phyloP scores from a whole-genome alignment of 2,329 filamentous ascomycete genomes.

The Fusarium beomiforme region DNA sequence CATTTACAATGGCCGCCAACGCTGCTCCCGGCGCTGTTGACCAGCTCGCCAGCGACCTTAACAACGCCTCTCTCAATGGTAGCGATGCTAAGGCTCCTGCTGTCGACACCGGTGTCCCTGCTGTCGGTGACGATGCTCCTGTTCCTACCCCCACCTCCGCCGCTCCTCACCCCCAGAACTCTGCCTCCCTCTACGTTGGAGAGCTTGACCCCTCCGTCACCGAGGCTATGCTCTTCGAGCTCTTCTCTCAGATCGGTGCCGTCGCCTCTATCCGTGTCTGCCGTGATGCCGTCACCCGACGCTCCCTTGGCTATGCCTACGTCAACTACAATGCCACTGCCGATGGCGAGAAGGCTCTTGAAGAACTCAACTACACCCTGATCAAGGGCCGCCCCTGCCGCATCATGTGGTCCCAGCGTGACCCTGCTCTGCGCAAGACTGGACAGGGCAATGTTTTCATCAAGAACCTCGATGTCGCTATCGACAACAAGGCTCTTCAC shows the following conservation, averaged over 20 bases:
- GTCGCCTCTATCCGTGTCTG: conserved; percentile 99
- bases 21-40: conserved; percentile 72
- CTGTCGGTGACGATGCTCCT: conserved; percentile 67
- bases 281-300: conserved; percentile 97
- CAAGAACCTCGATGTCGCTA: conserved; percentile 98
- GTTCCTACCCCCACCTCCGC: conserved; percentile 78
- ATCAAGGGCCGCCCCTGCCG: conserved; percentile 99
- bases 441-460: conserved; percentile 99
- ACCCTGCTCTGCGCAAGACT: conserved; percentile 98
- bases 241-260: conserved; percentile 98
- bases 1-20: conserved; percentile 68
- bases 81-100: conserved; percentile 72
- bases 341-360: conserved; percentile 97
- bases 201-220: conserved; percentile 98
- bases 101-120: conserved; percentile 78
- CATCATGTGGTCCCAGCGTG: conserved; percentile 99
- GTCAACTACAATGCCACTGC: conserved; percentile 99
- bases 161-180: conserved; percentile 84
- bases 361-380: conserved; percentile 99
- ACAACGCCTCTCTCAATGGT: conserved; percentile 75
- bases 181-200: conserved; percentile 97
- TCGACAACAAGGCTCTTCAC: conserved; percentile 99
- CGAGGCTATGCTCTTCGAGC: conserved; percentile 99
- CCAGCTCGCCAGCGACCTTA: conserved; percentile 82
- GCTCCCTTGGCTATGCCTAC: conserved; percentile 98